Base-by-base conservation (phyloP, 108 stramenopile genomes). In the Thalassiosira profunda region DNA sequence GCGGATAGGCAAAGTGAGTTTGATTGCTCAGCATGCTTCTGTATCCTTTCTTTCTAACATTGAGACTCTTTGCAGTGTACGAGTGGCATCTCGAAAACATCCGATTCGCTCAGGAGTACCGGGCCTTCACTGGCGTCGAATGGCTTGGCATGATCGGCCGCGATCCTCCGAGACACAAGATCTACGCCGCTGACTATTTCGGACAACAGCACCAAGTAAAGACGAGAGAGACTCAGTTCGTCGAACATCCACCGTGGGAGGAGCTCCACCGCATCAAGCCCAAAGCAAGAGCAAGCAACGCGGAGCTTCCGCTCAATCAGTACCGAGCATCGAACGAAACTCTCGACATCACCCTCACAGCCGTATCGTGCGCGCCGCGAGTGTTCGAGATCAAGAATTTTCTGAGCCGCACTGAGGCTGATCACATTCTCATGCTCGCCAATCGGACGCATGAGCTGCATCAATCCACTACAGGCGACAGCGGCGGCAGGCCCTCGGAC, bases 361-460 rank as follows among this genome's bases (percentile, higher is more conserved):
- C 87, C 2, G 28, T 95, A 6, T 87, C 86, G 9, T 88, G 85
- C 29, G 72, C 76, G 18, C 94, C 94, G 9, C 86, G 95, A 6
- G 96, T 82, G 7, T 93, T 94, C 75, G 90, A 96, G 67, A 94
- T 98, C 42, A 44, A 65, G 9, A 84, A 96, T 61, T 93, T 98
- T 47, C 69, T 98, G 24, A 87, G 83, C 4, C 48, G 74, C n/a
- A 60, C 69, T 1, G 97, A 98, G 68, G 87, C 93, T 2, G 86
- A 93, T 33, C 90, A 94, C 68, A 93, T 98, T 55, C 52, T 96
- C 58, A 70, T 87, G 23, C 46, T 91, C 1, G 86, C 91, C 7
- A 72, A 60, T 14, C 77, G 83, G 5, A 62, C 80, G 51, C n/a
- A n/a, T n/a, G 71, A 78, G 1, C 58, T 95, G 15, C 58, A 62